Evolutionary conservation across 1,284 basidiomycete genomes (phyloP), one percentile per base, ranked within the genome.

Genomic region (Melampsora larici-populina): DNA sequence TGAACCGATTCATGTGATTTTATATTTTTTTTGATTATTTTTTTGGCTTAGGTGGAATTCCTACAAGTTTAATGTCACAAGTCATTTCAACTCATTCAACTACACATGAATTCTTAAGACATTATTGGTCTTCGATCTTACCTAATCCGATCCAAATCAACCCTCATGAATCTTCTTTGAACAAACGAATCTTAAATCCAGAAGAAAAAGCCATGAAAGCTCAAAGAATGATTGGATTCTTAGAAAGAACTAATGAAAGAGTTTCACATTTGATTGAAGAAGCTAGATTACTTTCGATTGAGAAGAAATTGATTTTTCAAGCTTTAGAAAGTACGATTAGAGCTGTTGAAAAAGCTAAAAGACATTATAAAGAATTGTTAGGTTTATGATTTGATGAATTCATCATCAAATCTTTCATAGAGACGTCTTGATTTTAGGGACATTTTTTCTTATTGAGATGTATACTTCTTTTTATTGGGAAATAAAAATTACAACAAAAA

Each of bases 41-140:
- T 6, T 40, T 2, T 40, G 36, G 7, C 55, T 58, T 80, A 93
- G 92, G 89, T 78, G 89, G 91, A 40, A 89, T 98, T 31, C 93
- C 95, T 0, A 89, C 91, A 40, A 86, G 85, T 1, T 85, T 97
- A 29, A 89, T 92, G 80, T 87, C 89, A 70, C 90, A 92, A 83
- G 91, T 97, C 87, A 89, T 89, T 11, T 91, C 92, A 0, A 92
- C 92, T 81, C 94, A 97, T 82, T 94, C 93, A 0, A 91, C 94
- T 0, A 91, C 94, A 1, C 94, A 93, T 80, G 96, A 99, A 84
- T 97, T 98, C 83, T 86, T 99, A 13, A 89, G 96, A 13, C 96
- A 98, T 83, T 98, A 94, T 83, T 99, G 95, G 94, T 88, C 90
- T 13, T 88, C 93, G 0, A 88, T 93, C 69, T 91, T 95, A 77